Percentiles rank a stretch among this genome's conserved stretches.
These are phyloP conservation scores for Glycyrrhiza uralensis DNA, from an alignment of 306 rosid genomes.

Conservation along the genomic window DNA sequence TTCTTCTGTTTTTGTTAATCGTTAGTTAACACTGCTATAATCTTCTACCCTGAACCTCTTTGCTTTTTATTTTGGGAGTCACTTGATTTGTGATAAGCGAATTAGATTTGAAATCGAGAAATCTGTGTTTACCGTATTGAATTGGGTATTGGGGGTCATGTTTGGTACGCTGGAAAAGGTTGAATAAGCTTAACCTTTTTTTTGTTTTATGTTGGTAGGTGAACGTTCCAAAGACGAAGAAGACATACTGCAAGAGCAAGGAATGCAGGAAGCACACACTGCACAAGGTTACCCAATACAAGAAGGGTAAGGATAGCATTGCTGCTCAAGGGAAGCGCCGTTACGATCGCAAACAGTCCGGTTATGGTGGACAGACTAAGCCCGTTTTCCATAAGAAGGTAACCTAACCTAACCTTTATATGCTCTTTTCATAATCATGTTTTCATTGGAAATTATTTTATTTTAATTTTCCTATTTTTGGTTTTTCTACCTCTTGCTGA, in stretches of 20 bases:
- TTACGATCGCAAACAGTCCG: slow-evolving; percentile 56
- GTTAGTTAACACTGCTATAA: not conserved
- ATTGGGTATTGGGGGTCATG: not conserved
- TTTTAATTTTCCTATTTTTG: not conserved
- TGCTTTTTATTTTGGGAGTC: not conserved
- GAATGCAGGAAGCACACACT: slow-evolving; percentile 53
- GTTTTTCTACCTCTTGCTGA: not conserved
- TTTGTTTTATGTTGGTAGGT: slow-evolving; percentile 29
- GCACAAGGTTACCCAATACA: slow-evolving; percentile 57
- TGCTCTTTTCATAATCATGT: no score
- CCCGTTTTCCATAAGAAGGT: slow-evolving; percentile 65
- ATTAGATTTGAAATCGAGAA: not conserved
- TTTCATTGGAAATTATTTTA: not conserved
- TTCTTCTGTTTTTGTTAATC: not conserved
- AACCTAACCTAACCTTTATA: not conserved
- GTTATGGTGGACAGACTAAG: slow-evolving; percentile 59
- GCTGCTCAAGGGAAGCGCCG: slow-evolving; percentile 60
- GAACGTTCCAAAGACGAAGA: slow-evolving; percentile 61
- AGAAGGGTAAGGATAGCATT: slow-evolving; percentile 54
- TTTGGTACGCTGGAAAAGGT: not conserved
- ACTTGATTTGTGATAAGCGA: not conserved
- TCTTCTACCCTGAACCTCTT: not conserved
- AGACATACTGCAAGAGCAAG: slow-evolving; percentile 61
- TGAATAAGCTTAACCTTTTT: not conserved
- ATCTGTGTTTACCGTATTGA: not conserved